Base-by-base conservation (phyloP, 2,329 filamentous ascomycete genomes). In the Coniella vitis region DNA sequence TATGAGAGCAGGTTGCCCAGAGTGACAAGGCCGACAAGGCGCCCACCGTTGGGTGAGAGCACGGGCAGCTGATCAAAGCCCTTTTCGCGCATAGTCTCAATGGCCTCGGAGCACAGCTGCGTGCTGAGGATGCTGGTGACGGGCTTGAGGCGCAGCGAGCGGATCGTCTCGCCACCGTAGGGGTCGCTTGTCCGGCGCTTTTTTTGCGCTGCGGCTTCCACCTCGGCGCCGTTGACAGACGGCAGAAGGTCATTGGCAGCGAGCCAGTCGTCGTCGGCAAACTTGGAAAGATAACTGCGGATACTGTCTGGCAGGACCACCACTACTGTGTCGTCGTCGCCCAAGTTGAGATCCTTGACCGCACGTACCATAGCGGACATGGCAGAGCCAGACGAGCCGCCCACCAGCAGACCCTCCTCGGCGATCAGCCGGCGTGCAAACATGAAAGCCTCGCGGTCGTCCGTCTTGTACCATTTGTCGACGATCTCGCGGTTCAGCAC, bases 181-280 rank as follows among this genome's bases (percentile, higher is more conserved):
- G 86, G 78, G 63, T 95, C 86, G 46, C 73, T 68, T 8, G 70
- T 61, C 55, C 65, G 59, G 7, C 63, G 63, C 45, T 68, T 65
- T 54, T 61, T 70, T 43, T 66, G 60, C 21, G 60, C 55, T 39
- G 68, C 63, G 55, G 63, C 58, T 54, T 66, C 53, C 71, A 78
- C 45, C 72, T 80, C 55, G 70, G 76, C 35, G 14, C 68, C 71
- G 54, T 69, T 67, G 55, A 69, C 64, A 13, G 62, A 60, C n/a
- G 87, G 81, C 21, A 97, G 78, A 20, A 98, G 87, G 64, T 91
- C 86, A 70, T 98, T 98, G 55, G 93, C 93, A 12, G 90, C 90
- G 48, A 98, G 83, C 94, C 93, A 98, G 73, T 97, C 93, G 64
- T 98, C 94, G 65, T 98, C 93, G 57, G 90, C 90, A 65, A 98